Conservation (phyloP, 2,329 filamentous ascomycete species). For the Xylariaceae sp. region DNA sequence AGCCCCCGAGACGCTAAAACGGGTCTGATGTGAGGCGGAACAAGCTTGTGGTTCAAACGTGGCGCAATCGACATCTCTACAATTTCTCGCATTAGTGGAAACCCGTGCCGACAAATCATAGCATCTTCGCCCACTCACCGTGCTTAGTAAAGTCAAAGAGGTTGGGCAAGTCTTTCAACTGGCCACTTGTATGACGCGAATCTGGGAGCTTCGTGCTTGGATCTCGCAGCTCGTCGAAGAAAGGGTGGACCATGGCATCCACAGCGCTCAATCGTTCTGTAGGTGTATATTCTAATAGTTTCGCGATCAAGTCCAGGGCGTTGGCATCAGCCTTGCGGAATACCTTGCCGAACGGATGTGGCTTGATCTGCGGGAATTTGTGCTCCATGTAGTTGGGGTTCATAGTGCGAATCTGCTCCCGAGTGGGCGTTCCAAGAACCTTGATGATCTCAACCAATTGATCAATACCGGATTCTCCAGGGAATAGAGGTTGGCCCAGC, state of each 20-base stretch:
- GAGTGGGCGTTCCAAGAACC: conserved; percentile 90
- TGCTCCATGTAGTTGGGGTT: conserved; percentile 99
- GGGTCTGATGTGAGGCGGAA: conserved; percentile 76
- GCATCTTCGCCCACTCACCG: conserved; percentile 54
- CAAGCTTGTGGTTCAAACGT: conserved; percentile 79
- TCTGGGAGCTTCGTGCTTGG: conserved; percentile 89
- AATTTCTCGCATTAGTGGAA: conserved; percentile 23
- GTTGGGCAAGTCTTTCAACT: conserved; percentile 74
- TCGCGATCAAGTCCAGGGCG: conserved; percentile 92
- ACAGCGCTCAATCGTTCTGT: conserved; percentile 91
- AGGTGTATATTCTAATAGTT: conserved; percentile 92
- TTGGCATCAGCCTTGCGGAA: conserved; percentile 93
- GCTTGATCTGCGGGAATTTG: conserved; percentile 99
- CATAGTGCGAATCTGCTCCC: conserved; percentile 99
- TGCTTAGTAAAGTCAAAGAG: conserved; percentile 94
- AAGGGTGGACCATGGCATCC: conserved; percentile 96
- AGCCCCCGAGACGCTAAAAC: conserved; percentile 72
- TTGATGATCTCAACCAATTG: conserved; percentile 99
- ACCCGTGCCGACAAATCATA: not conserved
- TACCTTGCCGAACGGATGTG: conserved; percentile 98
- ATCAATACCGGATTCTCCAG: conserved; percentile 96
- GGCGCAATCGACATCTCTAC: conserved; percentile 94
- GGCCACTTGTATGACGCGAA: conserved; percentile 81
- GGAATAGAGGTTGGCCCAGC: conserved; percentile 96
- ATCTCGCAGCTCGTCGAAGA: conserved; percentile 95